These are phyloP conservation scores for Dimocarpus longan DNA, from an alignment of 345 rosid genomes.

Conservation along the genomic window DNA sequence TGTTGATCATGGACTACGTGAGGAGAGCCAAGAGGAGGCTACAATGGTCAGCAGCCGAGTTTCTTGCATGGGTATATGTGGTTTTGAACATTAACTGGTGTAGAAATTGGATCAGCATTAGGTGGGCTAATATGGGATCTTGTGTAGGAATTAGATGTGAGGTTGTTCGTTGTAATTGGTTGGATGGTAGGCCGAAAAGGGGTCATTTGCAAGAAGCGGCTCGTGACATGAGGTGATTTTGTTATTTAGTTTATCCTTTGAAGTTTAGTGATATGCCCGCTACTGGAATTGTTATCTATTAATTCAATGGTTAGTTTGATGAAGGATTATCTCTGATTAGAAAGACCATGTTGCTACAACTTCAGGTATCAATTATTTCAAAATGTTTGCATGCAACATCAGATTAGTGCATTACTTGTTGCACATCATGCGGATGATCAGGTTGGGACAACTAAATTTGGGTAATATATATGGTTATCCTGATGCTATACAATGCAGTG, in stretches of 20 bases:
- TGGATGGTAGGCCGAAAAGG: conserved; percentile 71
- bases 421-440: conserved; percentile 97
- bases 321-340: conserved; percentile 6
- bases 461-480: not conserved
- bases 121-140: conserved; percentile 34
- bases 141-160: conserved; percentile 87
- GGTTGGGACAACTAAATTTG: conserved; percentile 40
- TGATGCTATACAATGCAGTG: conserved; percentile 6
- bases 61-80: conserved; percentile 68
- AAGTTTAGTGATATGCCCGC: not conserved
- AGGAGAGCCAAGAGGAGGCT: conserved; percentile 82
- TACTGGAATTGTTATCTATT: not conserved
- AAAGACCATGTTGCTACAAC: conserved; percentile 13
- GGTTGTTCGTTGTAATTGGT: conserved; percentile 79
- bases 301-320: conserved; percentile 2
- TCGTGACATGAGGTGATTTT: conserved; percentile 72
- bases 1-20: conserved; percentile 86
- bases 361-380: conserved; percentile 74
- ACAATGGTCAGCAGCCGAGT: conserved; percentile 55
- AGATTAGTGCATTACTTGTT: conserved; percentile 71
- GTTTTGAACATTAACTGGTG: conserved; percentile 13
- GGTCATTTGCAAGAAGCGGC: conserved; percentile 95
- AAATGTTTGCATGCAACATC: conserved; percentile 56
- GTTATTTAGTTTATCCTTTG: not conserved
- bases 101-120: not conserved